Percentiles rank a stretch among this genome's conserved stretches.
Evolutionary conservation across 2,329 filamentous ascomycete genomes (phyloP).

Genomic region (Colletotrichum sp.): DNA sequence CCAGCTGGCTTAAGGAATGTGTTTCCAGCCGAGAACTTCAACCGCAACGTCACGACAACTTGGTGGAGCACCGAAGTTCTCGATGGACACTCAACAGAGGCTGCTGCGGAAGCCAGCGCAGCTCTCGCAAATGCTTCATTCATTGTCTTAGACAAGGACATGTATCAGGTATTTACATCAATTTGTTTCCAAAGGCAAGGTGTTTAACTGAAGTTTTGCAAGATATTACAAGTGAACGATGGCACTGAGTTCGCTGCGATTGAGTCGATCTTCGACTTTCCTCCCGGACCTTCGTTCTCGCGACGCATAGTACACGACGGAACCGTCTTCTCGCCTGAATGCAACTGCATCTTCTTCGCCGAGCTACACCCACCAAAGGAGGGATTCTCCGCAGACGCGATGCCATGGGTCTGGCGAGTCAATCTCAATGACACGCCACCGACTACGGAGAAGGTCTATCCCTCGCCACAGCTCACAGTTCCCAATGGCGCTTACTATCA

Average conservation of each 20-base stretch:
- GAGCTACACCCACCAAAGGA: conserved; percentile 19
- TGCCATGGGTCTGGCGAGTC: conserved; percentile 21
- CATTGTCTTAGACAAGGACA: background rate
- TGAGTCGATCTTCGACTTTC: background rate
- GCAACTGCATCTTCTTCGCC: conserved; percentile 22
- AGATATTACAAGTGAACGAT: background rate
- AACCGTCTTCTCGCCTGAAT: conserved; percentile 21
- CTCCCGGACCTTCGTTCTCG: background rate
- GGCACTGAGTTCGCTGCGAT: background rate
- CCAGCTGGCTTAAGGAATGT: background rate
- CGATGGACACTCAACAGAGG: background rate
- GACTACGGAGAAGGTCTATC: conserved; percentile 20
- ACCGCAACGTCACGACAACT: conserved; percentile 17
- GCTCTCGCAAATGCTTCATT: background rate
- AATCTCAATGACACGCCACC: conserved; percentile 7
- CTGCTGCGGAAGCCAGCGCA: background rate
- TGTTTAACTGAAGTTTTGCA: fast-evolving
- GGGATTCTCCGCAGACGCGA: conserved; percentile 15
- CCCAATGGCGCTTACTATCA: conserved; percentile 23
- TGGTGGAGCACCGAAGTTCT: conserved; percentile 19
- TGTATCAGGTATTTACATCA: background rate
- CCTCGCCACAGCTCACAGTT: conserved; percentile 19
- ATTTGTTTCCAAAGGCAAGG: background rate
- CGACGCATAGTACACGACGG: conserved; percentile 19
- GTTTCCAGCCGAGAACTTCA: conserved; percentile 20